phyloP scores from a whole-genome alignment of 148 eudicot genomes.

The Cornus florida region DNA sequence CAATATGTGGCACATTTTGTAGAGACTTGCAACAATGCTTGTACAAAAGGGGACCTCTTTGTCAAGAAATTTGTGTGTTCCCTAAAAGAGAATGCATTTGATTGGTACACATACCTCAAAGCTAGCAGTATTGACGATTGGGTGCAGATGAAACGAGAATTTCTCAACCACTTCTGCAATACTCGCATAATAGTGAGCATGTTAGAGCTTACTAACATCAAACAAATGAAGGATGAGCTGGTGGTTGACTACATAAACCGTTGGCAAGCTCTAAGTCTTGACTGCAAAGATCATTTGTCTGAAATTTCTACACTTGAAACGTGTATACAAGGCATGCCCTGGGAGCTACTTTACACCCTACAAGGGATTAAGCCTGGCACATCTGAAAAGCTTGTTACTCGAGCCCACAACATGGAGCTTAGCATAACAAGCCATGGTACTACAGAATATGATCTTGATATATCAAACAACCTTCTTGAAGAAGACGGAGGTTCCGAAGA shows the following conservation, averaged over 20 bases:
- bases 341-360: neutral
- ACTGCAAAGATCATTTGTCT: neutral
- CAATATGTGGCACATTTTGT: neutral
- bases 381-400: too few species aligned
- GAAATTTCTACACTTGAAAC: neutral
- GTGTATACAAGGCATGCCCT: neutral
- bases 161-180: neutral
- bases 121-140: neutral
- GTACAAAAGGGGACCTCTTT: neutral
- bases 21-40: neutral
- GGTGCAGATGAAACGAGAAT: neutral
- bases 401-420: too few species aligned
- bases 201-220: neutral
- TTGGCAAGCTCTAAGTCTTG: neutral
- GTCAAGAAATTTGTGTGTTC: neutral
- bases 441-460: too few species aligned
- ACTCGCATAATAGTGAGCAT: neutral
- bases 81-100: neutral
- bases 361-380: too few species aligned
- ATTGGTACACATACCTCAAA: neutral
- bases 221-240: neutral
- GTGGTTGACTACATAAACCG: neutral
- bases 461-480: too few species aligned
- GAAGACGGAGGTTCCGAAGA: too few species aligned
- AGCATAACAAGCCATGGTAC: too few species aligned